phyloP scores from a whole-genome alignment of 208 protist genomes.

The Leishmania tropica region DNA sequence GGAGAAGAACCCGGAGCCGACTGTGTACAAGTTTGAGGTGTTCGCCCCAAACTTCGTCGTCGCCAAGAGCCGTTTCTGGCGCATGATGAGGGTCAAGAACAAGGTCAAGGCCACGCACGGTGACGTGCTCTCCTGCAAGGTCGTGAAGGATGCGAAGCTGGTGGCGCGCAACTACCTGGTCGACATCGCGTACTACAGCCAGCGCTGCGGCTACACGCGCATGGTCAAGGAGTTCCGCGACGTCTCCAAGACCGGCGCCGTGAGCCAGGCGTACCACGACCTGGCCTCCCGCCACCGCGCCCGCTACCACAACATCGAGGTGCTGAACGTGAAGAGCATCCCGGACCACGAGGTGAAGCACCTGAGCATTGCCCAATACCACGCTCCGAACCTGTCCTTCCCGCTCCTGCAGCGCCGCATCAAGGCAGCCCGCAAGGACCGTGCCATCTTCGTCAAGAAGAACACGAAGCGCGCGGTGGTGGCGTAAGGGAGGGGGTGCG shows the following conservation, averaged over 20 bases:
- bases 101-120: constrained; percentile 99
- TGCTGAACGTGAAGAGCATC: constrained; percentile 95
- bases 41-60: constrained; percentile 98
- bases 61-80: constrained; percentile 99
- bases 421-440: constrained; percentile 81
- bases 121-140: constrained; percentile 94
- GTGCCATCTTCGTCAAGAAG: constrained; percentile 86
- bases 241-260: constrained; percentile 93
- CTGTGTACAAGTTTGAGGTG: constrained; percentile 98
- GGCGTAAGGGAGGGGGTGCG: constrained; percentile 32
- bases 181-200: constrained; percentile 98
- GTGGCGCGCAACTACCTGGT: constrained; percentile 99
- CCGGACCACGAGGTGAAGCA: constrained; percentile 81
- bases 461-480: constrained; percentile 82
- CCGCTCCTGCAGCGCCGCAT: constrained; percentile 93
- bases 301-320: constrained; percentile 95
- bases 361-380: constrained; percentile 93
- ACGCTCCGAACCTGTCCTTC: constrained; percentile 93
- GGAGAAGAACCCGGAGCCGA: constrained; percentile 91
- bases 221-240: constrained; percentile 99
- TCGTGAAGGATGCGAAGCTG: constrained; percentile 96
- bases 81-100: constrained; percentile 97
- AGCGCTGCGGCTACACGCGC: constrained; percentile 98
- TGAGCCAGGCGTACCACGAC: constrained; percentile 97
- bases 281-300: constrained; percentile 97